phyloP scores from a whole-genome alignment of 2,329 filamentous ascomycete species.

The Beauveria sp. region DNA sequence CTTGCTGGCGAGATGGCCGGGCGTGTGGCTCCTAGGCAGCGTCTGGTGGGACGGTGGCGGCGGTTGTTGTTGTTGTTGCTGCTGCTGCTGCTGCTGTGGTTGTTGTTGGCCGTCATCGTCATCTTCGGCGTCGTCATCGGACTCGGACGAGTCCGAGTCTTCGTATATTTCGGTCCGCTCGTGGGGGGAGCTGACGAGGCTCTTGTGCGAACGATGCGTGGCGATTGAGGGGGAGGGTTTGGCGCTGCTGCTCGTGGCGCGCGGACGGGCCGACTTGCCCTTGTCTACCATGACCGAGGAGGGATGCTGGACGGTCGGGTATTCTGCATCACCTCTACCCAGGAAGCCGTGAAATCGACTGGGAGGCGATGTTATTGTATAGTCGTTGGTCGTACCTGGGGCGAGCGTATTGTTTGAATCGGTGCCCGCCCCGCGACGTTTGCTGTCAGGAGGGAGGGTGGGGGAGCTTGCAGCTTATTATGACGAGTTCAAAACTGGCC shows the following conservation, averaged over 20 bases:
- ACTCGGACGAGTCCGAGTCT: constrained; percentile 29
- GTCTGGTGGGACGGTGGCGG: constrained; percentile 19
- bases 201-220: constrained; percentile 6
- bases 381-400: not conserved
- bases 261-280: constrained; percentile 6
- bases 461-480: not conserved
- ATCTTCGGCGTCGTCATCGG: constrained; percentile 25
- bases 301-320: not conserved
- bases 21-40: constrained; percentile 51
- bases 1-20: constrained; percentile 53
- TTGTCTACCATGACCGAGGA: constrained; percentile 5
- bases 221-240: not conserved
- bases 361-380: not conserved
- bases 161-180: constrained; percentile 26
- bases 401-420: not conserved
- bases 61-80: constrained; percentile 23
- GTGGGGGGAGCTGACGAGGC: constrained; percentile 1
- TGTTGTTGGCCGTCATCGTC: constrained; percentile 26
- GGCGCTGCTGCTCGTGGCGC: constrained; percentile 3
- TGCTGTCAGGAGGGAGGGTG: not conserved
- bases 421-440: not conserved
- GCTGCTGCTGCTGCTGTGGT: constrained; percentile 22
- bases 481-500: not conserved
- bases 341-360: not conserved
- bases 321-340: constrained; percentile 1